Base-by-base conservation (phyloP, 305 asterid genomes). In the Caryopteris hybrid region DNA sequence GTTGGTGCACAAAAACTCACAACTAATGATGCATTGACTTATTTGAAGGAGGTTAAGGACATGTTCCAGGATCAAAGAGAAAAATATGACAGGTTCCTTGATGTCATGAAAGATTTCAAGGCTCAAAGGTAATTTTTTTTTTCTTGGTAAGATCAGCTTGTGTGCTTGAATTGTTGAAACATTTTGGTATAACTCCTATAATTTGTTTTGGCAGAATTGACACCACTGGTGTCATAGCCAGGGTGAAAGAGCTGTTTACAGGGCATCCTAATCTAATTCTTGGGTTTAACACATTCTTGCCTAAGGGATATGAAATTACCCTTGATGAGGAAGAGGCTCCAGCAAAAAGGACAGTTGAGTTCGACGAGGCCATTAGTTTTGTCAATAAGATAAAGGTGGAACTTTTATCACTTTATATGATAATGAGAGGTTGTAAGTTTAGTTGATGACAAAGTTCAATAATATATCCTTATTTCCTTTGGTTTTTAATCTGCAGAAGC, bases 21-120 rank as follows among this genome's bases (percentile, higher is more conserved):
- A 16, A 85, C 91, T 33, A 83, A 70, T 52, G 91, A 85, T 75
- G 91, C 91, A 11, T 59, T 85, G 65, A 31, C 82, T 51, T 85
- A 85, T 73, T 62, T 85, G 71, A 83, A 85, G 73, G 77, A 74
- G 39, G 91, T 85, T 29, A 85, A 83, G 81, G 91, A 85, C 62
- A 85, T 80, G 74, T 85, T 85, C 57, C 86, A 75, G 50, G 86
- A 85, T 59, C 80, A 83, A 77, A 80, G 83, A 59, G 91, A 85
- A 67, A 85, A 83, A 66, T 85, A 83, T 65, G 91, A 85, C 43
- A 64, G 73, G 70, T 85, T 85, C 73, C 99, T 93, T 76, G 96
- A 90, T 77, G 96, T 88, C 74, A 93, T 93, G 99, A 93, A 93
- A 77, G 96, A 87, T 76, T 93, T 93, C 70, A 91, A 93, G 88